Percentiles rank a stretch among this genome's conserved stretches.
Evolutionary conservation across 345 rosid genomes (phyloP).

Genomic region (Dovyalis caffra): DNA sequence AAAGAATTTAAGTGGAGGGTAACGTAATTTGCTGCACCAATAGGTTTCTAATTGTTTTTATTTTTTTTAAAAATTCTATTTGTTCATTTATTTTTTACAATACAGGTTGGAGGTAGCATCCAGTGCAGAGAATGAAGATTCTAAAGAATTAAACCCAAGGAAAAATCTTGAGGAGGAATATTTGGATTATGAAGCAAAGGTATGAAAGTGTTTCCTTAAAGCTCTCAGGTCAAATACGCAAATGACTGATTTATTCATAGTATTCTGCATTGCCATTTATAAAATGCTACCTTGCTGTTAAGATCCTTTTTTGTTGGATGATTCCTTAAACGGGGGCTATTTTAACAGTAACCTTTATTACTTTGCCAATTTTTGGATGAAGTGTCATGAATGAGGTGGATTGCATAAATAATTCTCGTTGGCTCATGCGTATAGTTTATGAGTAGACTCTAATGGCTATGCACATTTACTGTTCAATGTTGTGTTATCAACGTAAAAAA

Average conservation of each 20-base stretch:
- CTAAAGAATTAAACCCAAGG: conserved; percentile 62
- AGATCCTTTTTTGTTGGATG: not conserved
- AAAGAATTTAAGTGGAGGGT: conserved; percentile 46
- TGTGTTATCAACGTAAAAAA: not conserved
- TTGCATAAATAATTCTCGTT: not conserved
- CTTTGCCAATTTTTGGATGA: not conserved
- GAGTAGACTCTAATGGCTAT: not conserved
- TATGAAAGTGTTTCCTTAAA: conserved; percentile 22
- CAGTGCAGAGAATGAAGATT: conserved; percentile 43
- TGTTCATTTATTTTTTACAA: conserved; percentile 7
- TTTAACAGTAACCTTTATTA: not conserved
- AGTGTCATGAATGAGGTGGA: not conserved
- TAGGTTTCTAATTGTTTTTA: conserved; percentile 15
- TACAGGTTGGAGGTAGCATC: conserved; percentile 58
- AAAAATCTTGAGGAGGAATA: conserved; percentile 88
- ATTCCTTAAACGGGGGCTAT: not conserved
- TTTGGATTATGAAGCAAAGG: conserved; percentile 86
- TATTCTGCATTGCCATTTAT: not conserved
- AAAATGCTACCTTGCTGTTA: not conserved
- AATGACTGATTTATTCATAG: not conserved
- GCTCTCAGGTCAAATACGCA: not conserved
- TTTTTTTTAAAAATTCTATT: not conserved
- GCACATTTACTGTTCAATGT: not conserved
- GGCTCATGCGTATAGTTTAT: not conserved
- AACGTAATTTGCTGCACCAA: conserved; percentile 7